Evolutionary conservation across 2,329 filamentous ascomycete species (phyloP).

Genomic region (Didymella sp.): DNA sequence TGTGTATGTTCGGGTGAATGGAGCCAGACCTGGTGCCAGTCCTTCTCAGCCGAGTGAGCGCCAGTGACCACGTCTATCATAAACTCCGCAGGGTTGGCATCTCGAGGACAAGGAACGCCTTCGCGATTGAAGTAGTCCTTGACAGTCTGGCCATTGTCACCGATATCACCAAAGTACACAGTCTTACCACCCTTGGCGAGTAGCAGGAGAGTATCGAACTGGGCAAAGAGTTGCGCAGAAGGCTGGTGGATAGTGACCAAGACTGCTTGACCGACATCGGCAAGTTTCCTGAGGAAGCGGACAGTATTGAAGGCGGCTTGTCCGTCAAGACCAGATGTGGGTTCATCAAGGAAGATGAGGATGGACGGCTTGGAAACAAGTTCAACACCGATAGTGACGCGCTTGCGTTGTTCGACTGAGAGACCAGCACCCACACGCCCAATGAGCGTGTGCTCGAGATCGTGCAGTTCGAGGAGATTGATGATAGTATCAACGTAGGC

Average conservation of each 20-base stretch:
- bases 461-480: constrained; percentile 35
- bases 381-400: constrained; percentile 64
- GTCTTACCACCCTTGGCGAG: constrained; percentile 76
- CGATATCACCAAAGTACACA: constrained; percentile 83
- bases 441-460: constrained; percentile 37
- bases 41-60: constrained; percentile 17
- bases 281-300: constrained; percentile 73
- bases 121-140: constrained; percentile 59
- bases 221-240: constrained; percentile 78
- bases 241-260: constrained; percentile 88
- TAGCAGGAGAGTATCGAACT: constrained; percentile 80
- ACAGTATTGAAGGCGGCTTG: constrained; percentile 75
- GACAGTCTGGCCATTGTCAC: constrained; percentile 70
- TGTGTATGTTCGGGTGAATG: constrained; percentile 42
- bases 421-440: constrained; percentile 34
- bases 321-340: constrained; percentile 73
- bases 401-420: constrained; percentile 57
- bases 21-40: constrained; percentile 52
- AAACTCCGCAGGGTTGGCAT: constrained; percentile 67
- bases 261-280: constrained; percentile 77
- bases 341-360: constrained; percentile 76
- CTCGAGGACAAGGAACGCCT: constrained; percentile 62
- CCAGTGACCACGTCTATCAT: constrained; percentile 75
- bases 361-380: constrained; percentile 69
- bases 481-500: constrained; percentile 40